Base-by-base conservation (phyloP, 768 basidiomycete genomes). In the Agaricus bisporus region DNA sequence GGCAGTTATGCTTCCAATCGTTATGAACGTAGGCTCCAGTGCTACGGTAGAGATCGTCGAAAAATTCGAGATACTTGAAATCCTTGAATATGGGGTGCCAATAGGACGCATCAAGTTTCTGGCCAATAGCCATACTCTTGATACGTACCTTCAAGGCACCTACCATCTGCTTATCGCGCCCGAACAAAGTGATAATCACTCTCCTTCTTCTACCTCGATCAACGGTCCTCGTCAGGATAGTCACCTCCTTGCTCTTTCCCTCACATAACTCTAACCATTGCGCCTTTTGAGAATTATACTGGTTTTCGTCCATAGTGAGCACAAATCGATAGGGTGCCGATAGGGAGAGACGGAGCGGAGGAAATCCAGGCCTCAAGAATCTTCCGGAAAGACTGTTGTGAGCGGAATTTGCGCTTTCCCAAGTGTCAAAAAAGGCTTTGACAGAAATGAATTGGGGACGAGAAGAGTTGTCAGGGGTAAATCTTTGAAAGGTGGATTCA, bases 61-160 rank as follows among this genome's bases (percentile, higher is more conserved):
- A 59, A 47, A 80, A 78, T 1, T 58, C 28, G 46, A 62, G 69
- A 6, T 66, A 68, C 29, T 62, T 57, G 18, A 58, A 5, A 35
- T 28, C 56, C 32, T 44, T 60, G 54, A 82, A 70, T 0, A 71
- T 70, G 32, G 69, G 64, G 63, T 83, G 81, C 82, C 81, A 84
- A 32, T 71, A 71, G 3, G 66, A 64, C 2, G 66, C 55, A 39
- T 67, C 70, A 8, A 84, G 65, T 36, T 65, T 75, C 38, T 78
- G 75, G 5, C 83, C 83, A 20, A 68, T 69, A 2, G 73, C 75
- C 37, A 85, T 61, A 48, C 68, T 74, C 62, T 85, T 83, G 0
- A 81, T 77, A 48, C 82, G 68, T 11, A 84, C 82, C 66, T 83
- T 85, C 55, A 85, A 60, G 4, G 73, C 70, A 1, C 83, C 83